A percentile compares a stretch with the other conserved stretches of the same genome.
Conservation (phyloP, 2,329 filamentous ascomycete genomes). For the Clarireedia homoeocarpa region DNA sequence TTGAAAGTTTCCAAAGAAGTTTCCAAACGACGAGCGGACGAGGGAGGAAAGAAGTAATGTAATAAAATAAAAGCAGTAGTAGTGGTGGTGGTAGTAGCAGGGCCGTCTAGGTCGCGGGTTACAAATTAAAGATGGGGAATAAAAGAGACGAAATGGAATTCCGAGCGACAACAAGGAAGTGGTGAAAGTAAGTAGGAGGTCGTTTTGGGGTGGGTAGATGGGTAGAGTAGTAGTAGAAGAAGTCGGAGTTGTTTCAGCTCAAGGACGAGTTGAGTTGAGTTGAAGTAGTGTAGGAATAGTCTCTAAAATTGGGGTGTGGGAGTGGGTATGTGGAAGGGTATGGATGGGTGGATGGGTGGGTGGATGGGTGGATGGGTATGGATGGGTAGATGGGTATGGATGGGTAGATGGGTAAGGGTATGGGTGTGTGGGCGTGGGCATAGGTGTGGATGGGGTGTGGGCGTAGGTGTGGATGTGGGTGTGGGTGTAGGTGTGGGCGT, state of each 20-base stretch:
- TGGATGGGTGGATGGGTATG: background rate
- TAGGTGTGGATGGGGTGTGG: background rate
- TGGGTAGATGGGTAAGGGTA: background rate
- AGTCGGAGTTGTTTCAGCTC: too few relatives aligned
- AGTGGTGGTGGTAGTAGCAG: background rate
- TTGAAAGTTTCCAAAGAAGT: background rate
- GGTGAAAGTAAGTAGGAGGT: background rate
- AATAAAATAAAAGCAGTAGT: background rate
- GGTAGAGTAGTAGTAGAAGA: background rate
- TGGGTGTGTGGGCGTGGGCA: background rate
- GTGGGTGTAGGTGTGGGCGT: background rate
- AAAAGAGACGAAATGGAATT: too few relatives aligned
- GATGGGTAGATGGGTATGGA: background rate
- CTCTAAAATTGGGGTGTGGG: background rate
- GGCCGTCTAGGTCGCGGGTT: constrained; percentile 16
- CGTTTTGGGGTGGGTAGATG: background rate
- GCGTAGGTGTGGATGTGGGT: background rate
- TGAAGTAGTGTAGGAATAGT: background rate
- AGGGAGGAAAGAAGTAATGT: background rate
- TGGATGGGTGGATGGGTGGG: background rate
- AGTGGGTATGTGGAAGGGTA: background rate
- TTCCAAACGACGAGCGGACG: background rate
- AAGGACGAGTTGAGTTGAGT: background rate
- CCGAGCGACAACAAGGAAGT: background rate
- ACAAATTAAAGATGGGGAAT: constrained; percentile 6